Evolutionary conservation across 108 stramenopile genomes (phyloP).

Genomic region (Nitzschia palea): DNA sequence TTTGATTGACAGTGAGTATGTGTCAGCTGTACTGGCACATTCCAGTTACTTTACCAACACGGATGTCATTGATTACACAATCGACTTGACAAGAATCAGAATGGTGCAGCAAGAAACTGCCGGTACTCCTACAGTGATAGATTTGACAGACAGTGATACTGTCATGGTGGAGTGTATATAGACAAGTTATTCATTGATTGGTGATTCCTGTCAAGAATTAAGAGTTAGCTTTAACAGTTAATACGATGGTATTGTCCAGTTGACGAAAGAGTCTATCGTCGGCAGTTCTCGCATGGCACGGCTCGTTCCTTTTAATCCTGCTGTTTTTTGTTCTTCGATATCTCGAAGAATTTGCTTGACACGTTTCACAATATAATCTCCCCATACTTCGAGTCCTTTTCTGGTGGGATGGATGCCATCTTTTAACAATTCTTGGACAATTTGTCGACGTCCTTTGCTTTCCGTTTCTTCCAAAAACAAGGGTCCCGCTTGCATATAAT

Average conservation of each 20-base stretch:
- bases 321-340: slow-evolving; percentile 5
- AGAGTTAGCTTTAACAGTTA: too few relatives aligned
- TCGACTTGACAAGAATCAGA: slow-evolving; percentile 33
- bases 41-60: slow-evolving; percentile 61
- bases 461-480: slow-evolving; percentile 10
- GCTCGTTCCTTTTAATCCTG: neutral
- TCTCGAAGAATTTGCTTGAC: slow-evolving; percentile 13
- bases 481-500: slow-evolving; percentile 22
- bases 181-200: too few relatives aligned
- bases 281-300: neutral
- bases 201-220: too few relatives aligned
- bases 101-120: neutral
- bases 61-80: slow-evolving; percentile 70
- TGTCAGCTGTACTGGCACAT: slow-evolving; percentile 75
- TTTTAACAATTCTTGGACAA: slow-evolving; percentile 7
- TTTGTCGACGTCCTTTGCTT: slow-evolving; percentile 3
- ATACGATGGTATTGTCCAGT: neutral
- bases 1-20: slow-evolving; percentile 79
- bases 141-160: slow-evolving; percentile 7
- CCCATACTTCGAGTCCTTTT: slow-evolving; percentile 33
- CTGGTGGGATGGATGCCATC: slow-evolving; percentile 26
- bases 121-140: slow-evolving; percentile 6
- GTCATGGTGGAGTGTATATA: too few relatives aligned
- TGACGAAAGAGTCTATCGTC: neutral
- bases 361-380: slow-evolving; percentile 18